Base-by-base conservation (phyloP, 768 basidiomycete genomes). In the Podaxis mareebaensis region DNA sequence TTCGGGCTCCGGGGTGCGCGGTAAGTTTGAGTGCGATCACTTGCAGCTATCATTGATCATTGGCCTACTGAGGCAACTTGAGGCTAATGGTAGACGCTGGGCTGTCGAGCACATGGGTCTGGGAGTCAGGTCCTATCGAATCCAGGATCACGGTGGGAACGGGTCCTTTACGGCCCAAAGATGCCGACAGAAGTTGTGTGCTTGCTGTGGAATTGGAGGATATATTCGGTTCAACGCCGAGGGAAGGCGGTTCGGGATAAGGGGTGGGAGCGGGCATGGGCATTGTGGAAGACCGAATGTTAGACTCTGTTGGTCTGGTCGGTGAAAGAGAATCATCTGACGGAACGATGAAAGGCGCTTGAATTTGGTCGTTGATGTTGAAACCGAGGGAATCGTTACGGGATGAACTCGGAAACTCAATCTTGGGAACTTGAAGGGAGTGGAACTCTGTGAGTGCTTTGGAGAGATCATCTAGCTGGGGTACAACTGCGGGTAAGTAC, bases 381-480 rank as follows among this genome's bases (percentile, higher is more conserved):
- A 44, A 28, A 24, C 20, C 24, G 15, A 54, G 42, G 20, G 61
- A 48, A 28, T 39, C 48, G 49, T 71, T 73, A 33, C 74, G 69
- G 52, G 74, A 70, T 17, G 76, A 68, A 26, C 73, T 69, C 3
- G 75, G 68, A 59, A 81, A 78, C 26, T 81, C 76, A n/a, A 82
- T 73, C 51, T 75, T 76, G 4, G 82, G 83, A 8, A 76, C 76
- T 70, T 79, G 78, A 40, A 83, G 74, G 7, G 79, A 75, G 66
- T 85, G 83, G 66, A 85, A 84, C 56, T 81, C 77, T 13, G 79
- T 79, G 24, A 84, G 74, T 1, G 81, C 78, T 64, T 76, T 77
- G 2, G 83, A 83, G 3, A 90, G 77, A 22, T 86, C 82, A 67
- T 85, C 86, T 30, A 90, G 76, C 88, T 89, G 66, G 28, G 30